Base-by-base conservation (phyloP, 352 stramenopile genomes). In the Pythium phragmitis region DNA sequence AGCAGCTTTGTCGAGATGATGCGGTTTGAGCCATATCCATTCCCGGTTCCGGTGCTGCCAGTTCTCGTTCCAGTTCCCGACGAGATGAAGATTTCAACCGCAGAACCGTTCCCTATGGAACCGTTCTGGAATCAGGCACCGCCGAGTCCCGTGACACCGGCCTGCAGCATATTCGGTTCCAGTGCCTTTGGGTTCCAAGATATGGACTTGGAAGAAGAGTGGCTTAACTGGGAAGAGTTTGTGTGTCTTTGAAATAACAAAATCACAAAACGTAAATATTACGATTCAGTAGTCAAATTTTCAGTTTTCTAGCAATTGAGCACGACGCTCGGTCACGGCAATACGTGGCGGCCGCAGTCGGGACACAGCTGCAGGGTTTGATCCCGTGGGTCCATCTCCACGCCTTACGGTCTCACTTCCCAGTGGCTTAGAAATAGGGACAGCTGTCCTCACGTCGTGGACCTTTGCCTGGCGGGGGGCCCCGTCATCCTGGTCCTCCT, bases 341-440 rank as follows among this genome's bases (percentile, higher is more conserved):
- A 50, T 50, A 8, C 45, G 45, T 33, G 45, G 45, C 45, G 45
- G 45, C 7, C 13, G 45, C n/a, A 50, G 45, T 16, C 45, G 45
- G 7, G 45, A 50, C 14, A 47, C 34, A 14, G 39, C 13, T 46
- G 39, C 3, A 8, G 6, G 39, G 1, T 19, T 46, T 19, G 13
- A 46, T 23, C 13, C 17, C 2, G 39, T 13, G 34, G 34, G 7
- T 39, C 7, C 34, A 1, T 21, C 14, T 30, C 26, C 26, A 30
- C 26, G 26, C 13, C 5, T 6, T 12, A 46, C 39, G 17, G 39
- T 46, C 39, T 46, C 39, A 46, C 39, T 46, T 46, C 7, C 7
- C 11, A 21, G 13, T 3, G 26, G 26, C 26, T 30, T 30, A 46
- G 39, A 21, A 21, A 14, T 46, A 6, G 39, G 17, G 26, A 6